Base-by-base conservation (phyloP, 2,329 filamentous ascomycete species). In the Ceratocystis ficicola region DNA sequence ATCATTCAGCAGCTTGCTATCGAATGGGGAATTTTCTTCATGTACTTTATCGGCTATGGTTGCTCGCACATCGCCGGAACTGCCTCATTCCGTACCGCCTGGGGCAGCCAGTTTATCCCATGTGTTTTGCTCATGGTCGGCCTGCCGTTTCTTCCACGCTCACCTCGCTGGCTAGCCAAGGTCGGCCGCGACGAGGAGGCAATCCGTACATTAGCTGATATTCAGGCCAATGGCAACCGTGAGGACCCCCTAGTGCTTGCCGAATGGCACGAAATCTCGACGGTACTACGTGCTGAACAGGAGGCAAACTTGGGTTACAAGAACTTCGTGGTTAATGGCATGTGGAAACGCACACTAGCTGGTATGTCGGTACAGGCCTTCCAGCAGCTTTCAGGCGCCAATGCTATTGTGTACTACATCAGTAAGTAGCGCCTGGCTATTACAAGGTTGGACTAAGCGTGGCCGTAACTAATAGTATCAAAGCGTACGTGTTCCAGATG, bases 1-100 rank as follows among this genome's bases (percentile, higher is more conserved):
- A 84, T 86, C 64, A 81, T 83, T 55, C 87, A 90, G 73, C 87
- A 90, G 73, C 87, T 86, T 78, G 85, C 86, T 30, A 90, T 91
- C 68, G 88, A 87, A 69, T 88, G 74, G 73, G 74, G 74, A 69
- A 87, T 87, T 69, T 72, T 87, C 67, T 85, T 87, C 74, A 87
- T 87, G 83, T 88, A 86, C 77, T 86, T 84, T 72, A 82, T 88
- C 73, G 81, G 81, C 25, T 82, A 86, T 71, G 87, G 85, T 25
- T 84, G 82, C 73, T 83, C 81, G 65, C 84, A 80, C 72, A 82
- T 89, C 68, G 71, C 77, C 0, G 81, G 83, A 10, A 73, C 80
- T 0, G 77, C 80, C 1, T 81, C 83, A 0, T 88, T 86, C 78
- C 77, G 85, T 44, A 78, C 85, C 1, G 83, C 85, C 10, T 87